These are phyloP conservation scores for Suillus fuscotomentosus DNA, from an alignment of 768 basidiomycete species.

Conservation along the genomic window DNA sequence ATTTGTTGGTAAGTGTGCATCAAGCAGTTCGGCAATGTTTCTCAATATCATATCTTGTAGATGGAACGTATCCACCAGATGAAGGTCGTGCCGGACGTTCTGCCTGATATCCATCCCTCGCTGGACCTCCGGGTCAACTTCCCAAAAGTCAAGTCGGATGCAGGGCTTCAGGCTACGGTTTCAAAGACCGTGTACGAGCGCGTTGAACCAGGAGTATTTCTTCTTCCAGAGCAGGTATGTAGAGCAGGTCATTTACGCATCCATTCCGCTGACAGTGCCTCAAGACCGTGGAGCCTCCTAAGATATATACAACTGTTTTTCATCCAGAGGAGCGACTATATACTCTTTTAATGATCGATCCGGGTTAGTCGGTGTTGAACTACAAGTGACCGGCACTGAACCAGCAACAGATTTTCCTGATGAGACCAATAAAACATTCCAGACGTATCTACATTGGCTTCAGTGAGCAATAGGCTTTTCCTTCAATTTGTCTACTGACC, in stretches of 20 bases:
- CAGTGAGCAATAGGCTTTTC: conserved; percentile 47
- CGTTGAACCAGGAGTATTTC: conserved; percentile 70
- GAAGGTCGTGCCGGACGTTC: conserved; percentile 85
- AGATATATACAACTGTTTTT: conserved; percentile 73
- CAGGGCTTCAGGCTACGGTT: conserved; percentile 15
- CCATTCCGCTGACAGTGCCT: conserved; percentile 1
- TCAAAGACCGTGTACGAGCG: conserved; percentile 29
- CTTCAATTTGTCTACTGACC: conserved; percentile 10
- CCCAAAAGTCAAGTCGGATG: conserved; percentile 33
- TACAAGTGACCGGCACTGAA: not conserved
- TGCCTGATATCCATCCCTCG: conserved; percentile 69
- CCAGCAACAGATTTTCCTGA: conserved; percentile 73
- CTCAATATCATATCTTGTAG: conserved; percentile 34
- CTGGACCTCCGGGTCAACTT: conserved; percentile 72
- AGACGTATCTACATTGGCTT: conserved; percentile 82
- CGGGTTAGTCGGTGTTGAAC: conserved; percentile 51
- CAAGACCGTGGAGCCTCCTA: conserved; percentile 66
- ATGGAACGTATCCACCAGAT: conserved; percentile 95
- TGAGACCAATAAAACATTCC: conserved; percentile 59
- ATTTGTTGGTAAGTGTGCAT: conserved; percentile 59
- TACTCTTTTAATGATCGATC: conserved; percentile 87
- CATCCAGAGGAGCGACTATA: conserved; percentile 80
- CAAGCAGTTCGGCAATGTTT: not conserved
- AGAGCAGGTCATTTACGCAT: not conserved
- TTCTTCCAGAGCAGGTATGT: conserved; percentile 66